Evolutionary conservation across 352 stramenopile species (phyloP), one percentile per base, ranked within the genome.

Genomic region (Globisporangium parvum): DNA sequence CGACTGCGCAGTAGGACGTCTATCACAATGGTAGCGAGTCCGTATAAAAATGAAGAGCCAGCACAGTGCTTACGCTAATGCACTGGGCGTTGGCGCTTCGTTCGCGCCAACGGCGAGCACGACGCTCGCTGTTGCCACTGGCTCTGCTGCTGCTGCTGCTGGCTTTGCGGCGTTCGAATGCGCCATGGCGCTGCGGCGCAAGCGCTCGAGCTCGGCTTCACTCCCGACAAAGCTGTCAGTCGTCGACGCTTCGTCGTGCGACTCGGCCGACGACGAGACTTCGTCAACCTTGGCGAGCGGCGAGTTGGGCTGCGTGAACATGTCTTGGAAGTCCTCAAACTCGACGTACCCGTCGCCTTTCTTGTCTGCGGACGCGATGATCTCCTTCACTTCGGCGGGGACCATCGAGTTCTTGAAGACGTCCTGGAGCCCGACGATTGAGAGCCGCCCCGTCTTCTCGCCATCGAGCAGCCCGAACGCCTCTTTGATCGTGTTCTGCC

Each of bases 401-500:
- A 91, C 72, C 59, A 96, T 88, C 59, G 91, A 91, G 55, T 93
- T 78, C 68, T 80, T 93, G 65, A 95, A 95, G 53, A 96, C 73
- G 40, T 93, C 77, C 51, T 90, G 75, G 18, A 96, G 67, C 33
- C 93, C 84, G 44, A 97, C 77, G 60, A 96, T 85, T 46, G 91
- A 97, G 1, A 98, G 80, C n/a, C 77, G 88, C 2, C 89, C 90
- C 31, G 80, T 93, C 47, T 94, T 90, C 69, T 98, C 88, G 45
- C 73, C 76, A 62, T 98, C 91, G 20, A 98, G 66, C 51, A 92
- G 72, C 39, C 88, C 71, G 55, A 97, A 97, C 0, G 88, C 88
- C 51, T 97, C 91, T 41, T 94, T 95, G 60, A 98, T 86, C 3
- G 87, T 91, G 56, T 96, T 93, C 68, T 98, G 89, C 17, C 75